Evolutionary conservation across 2,329 filamentous ascomycete genomes (phyloP), one percentile per base, ranked within the genome.

Genomic region (Pseudogymnoascus sp.): DNA sequence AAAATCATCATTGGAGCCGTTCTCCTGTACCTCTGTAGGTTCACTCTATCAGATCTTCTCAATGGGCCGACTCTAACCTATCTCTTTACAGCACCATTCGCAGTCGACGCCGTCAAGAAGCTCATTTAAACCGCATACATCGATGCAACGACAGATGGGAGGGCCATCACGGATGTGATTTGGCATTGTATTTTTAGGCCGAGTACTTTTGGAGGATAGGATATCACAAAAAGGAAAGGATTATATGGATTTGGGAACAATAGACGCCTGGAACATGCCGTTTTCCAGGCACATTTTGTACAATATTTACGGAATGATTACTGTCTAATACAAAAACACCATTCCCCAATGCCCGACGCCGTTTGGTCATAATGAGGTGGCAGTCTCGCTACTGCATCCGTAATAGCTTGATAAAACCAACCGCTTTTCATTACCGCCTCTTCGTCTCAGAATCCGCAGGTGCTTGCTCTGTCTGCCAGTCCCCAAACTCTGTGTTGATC

Each of bases 11-110:
- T 84, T 39, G 84, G 85, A 14, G 86, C 86, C 66, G 79, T 87
- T 39, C 75, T 89, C 59, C 81, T 94, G 58, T 93, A 93, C 73
- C 77, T 94, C 64, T 91, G 90, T 94, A 84, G 63, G 88, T 73
- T 7, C n/a, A 9, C 36, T 60, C 41, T 41, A 12, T 41, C 61
- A 59, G 11, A 61, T 28, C 67, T 28, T 36, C n/a, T 58, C 3
- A 22, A n/a, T 28, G 25, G 36, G 22, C 7, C 45, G 6, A 14
- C 22, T 19, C 16, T 42, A 14, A 52, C n/a, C 49, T 66, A 65
- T 62, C 61, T 60, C 30, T n/a, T 11, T 60, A 39, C 67, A 84
- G 82, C 82, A 64, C 82, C 82, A 2, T 83, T 83, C 70, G 77
- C 80, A 25, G 75, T 84, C 69, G 80, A 83, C 68, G 80, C 79